Percentiles rank a stretch among this genome's conserved stretches.
These are phyloP conservation scores for Talaromyces sp. DNA, from an alignment of 2,329 filamentous ascomycete species.

Conservation along the genomic window DNA sequence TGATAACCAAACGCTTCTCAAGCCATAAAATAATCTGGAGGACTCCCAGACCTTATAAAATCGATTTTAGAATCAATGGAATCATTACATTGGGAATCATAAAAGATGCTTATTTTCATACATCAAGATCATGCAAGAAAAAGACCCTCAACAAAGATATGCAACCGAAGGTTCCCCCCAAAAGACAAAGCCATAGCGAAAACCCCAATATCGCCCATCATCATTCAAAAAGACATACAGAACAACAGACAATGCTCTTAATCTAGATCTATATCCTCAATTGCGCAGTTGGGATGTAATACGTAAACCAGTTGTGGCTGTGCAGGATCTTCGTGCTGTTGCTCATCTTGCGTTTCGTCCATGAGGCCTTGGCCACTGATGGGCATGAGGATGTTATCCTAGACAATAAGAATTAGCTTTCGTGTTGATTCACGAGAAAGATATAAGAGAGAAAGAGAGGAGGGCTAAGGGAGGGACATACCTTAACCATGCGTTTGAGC, in stretches of 20 bases:
- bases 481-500: constrained; percentile 92
- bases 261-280: constrained; percentile 51
- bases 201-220: neutral
- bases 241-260: neutral
- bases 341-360: constrained; percentile 60
- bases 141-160: neutral
- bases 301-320: constrained; percentile 66
- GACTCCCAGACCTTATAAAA: too few relatives aligned
- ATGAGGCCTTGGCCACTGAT: constrained; percentile 81
- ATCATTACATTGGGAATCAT: neutral
- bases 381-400: constrained; percentile 58
- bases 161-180: neutral
- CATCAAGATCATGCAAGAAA: neutral
- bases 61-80: too few relatives aligned
- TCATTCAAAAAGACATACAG: neutral
- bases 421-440: constrained; percentile 8
- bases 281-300: constrained; percentile 86
- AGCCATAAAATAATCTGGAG: too few relatives aligned
- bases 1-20: too few relatives aligned
- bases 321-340: constrained; percentile 37
- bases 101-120: constrained; percentile 1
- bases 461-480: constrained; percentile 42
- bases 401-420: constrained; percentile 8
- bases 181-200: neutral
- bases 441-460: neutral